Conservation (phyloP, 2,329 filamentous ascomycete genomes). For the Penicillium polonicum region DNA sequence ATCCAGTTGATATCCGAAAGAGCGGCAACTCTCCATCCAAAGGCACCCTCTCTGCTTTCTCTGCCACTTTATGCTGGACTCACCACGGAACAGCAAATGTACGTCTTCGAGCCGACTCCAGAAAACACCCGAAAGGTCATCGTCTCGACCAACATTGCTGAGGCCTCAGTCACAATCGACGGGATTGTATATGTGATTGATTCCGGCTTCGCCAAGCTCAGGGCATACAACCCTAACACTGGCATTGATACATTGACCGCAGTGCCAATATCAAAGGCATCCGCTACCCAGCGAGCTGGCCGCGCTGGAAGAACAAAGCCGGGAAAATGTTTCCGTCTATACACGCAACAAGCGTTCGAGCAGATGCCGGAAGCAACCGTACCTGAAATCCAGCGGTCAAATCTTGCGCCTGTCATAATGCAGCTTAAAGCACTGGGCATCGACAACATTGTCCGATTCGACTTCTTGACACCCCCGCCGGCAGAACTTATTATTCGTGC, state of each 20-base stretch:
- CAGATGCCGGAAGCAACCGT: constrained; percentile 68
- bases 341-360: constrained; percentile 72
- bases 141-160: constrained; percentile 91
- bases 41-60: constrained; percentile 61
- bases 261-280: constrained; percentile 82
- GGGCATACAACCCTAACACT: constrained; percentile 77
- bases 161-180: constrained; percentile 92
- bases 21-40: constrained; percentile 60
- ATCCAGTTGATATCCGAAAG: constrained; percentile 78
- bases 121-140: constrained; percentile 87
- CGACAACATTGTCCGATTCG: constrained; percentile 88
- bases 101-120: constrained; percentile 81
- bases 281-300: constrained; percentile 86
- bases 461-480: constrained; percentile 83
- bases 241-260: constrained; percentile 85
- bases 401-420: constrained; percentile 81
- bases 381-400: constrained; percentile 89
- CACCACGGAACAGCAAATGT: constrained; percentile 88
- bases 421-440: constrained; percentile 94
- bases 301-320: constrained; percentile 84
- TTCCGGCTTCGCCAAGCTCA: constrained; percentile 84
- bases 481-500: constrained; percentile 81
- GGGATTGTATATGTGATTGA: constrained; percentile 91
- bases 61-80: constrained; percentile 87
- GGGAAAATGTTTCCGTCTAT: constrained; percentile 92